Conservation (phyloP, 495 filamentous ascomycete species). For the Tuber umbilicatum region DNA sequence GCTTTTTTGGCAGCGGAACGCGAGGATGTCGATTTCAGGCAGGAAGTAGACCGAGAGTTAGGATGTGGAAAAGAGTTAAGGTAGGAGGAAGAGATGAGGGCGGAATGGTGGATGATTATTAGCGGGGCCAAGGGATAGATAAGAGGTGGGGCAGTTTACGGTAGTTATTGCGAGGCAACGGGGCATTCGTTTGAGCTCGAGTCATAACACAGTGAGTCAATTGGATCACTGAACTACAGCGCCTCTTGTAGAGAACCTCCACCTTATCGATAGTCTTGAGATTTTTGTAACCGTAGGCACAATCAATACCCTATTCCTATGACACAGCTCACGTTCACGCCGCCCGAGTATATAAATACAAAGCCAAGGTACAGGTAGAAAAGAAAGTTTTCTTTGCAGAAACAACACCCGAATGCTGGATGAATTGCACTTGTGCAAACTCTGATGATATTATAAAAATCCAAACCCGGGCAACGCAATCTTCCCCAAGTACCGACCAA, state of each 20-base stretch:
- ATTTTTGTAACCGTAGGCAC: no score
- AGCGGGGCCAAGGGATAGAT: neutral
- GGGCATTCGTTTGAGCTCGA: neutral
- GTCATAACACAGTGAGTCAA: neutral
- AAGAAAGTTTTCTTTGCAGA: neutral
- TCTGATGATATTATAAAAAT: neutral
- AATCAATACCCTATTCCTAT: neutral
- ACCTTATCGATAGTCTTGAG: neutral
- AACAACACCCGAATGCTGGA: neutral
- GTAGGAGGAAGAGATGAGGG: neutral
- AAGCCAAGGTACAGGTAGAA: neutral
- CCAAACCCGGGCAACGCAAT: neutral
- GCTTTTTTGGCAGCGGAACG: neutral
- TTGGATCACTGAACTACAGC: neutral
- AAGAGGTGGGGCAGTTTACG: neutral
- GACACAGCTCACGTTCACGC: neutral
- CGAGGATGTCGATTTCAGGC: neutral
- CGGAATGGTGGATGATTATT: neutral
- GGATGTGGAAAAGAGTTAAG: neutral
- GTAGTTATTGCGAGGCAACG: neutral
- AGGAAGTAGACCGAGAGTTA: neutral
- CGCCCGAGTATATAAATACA: no score
- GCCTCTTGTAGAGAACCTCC: neutral
- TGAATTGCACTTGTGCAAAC: neutral
- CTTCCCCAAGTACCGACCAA: neutral